phyloP scores from a whole-genome alignment of 2,329 filamentous ascomycete species.

The Penicillium hesseltinei region DNA sequence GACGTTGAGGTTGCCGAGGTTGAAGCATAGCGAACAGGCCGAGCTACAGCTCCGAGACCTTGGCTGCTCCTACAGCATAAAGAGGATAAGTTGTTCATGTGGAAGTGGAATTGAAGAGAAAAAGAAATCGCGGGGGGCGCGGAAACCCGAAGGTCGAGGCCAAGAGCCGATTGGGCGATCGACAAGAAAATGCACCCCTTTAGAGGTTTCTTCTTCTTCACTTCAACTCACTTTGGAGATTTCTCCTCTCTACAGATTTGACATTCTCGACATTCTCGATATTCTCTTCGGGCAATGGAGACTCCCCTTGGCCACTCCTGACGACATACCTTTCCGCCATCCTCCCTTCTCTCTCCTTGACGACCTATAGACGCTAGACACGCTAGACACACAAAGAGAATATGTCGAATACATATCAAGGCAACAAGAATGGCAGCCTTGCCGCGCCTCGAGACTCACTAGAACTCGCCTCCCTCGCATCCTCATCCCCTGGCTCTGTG shows the following conservation, averaged over 20 bases:
- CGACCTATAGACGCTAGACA: not conserved
- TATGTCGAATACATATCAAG: slow-evolving; percentile 35
- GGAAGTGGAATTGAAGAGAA: slow-evolving; percentile 3
- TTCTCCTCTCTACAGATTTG: not conserved
- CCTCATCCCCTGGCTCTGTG: slow-evolving; percentile 66
- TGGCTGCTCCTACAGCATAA: slow-evolving; percentile 14
- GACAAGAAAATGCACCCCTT: slow-evolving; percentile 19
- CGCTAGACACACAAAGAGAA: slow-evolving; percentile 15
- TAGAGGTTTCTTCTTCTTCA: slow-evolving; percentile 10
- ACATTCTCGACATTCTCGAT: slow-evolving; percentile 2
- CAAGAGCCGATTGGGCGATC: slow-evolving; percentile 25
- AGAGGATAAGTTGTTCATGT: slow-evolving; percentile 12
- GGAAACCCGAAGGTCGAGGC: slow-evolving; percentile 13
- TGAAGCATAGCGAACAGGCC: slow-evolving; percentile 24
- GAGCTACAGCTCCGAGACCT: slow-evolving; percentile 11
- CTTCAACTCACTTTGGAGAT: not conserved
- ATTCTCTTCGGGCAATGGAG: slow-evolving; percentile 12
- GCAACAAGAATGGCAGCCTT: slow-evolving; percentile 28
- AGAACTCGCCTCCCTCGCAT: slow-evolving; percentile 92
- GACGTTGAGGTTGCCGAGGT: slow-evolving; percentile 14
- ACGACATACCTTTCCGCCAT: not conserved
- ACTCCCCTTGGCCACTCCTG: slow-evolving; percentile 1
- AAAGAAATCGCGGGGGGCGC: slow-evolving; percentile 17
- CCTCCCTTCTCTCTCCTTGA: not conserved
- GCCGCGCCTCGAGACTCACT: slow-evolving; percentile 76